A percentile compares a stretch with the other conserved stretches of the same genome.
These are phyloP conservation scores for Pistacia vera DNA, from an alignment of 345 rosid genomes.

Conservation along the genomic window DNA sequence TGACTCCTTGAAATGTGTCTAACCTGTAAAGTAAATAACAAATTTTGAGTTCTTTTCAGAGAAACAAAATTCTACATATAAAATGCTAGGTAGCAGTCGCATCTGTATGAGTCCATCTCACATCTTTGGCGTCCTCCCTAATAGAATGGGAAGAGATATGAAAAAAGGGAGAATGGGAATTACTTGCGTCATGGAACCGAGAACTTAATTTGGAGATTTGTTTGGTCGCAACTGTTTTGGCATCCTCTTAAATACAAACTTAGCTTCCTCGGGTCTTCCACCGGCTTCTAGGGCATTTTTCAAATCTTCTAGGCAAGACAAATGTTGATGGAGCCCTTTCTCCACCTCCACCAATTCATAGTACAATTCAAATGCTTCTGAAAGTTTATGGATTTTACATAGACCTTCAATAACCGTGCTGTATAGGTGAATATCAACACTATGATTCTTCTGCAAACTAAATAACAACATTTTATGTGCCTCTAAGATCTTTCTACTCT, in stretches of 20 bases:
- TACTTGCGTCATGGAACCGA: not conserved
- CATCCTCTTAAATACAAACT: constrained; percentile 68
- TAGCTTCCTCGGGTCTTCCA: constrained; percentile 53
- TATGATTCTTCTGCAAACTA: constrained; percentile 60
- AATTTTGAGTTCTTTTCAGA: no score
- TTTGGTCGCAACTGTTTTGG: constrained; percentile 19
- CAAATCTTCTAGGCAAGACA: constrained; percentile 57
- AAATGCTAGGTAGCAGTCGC: no score
- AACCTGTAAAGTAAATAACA: no score
- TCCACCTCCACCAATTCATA: constrained; percentile 76
- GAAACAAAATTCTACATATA: no score
- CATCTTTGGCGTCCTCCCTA: not conserved
- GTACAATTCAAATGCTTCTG: constrained; percentile 72
- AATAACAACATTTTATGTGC: constrained; percentile 57
- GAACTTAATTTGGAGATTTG: constrained; percentile 1
- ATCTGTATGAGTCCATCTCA: not conserved
- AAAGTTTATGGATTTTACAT: constrained; percentile 48
- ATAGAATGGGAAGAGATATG: not conserved
- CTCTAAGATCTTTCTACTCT: constrained; percentile 46
- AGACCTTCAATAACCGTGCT: constrained; percentile 59
- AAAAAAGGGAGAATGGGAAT: not conserved
- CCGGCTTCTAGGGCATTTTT: constrained; percentile 52
- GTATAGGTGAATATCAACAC: constrained; percentile 41
- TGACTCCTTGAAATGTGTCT: no score
- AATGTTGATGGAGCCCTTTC: constrained; percentile 47